Evolutionary conservation across 2,329 filamentous ascomycete species (phyloP).

Genomic region (Cercospora beticola): DNA sequence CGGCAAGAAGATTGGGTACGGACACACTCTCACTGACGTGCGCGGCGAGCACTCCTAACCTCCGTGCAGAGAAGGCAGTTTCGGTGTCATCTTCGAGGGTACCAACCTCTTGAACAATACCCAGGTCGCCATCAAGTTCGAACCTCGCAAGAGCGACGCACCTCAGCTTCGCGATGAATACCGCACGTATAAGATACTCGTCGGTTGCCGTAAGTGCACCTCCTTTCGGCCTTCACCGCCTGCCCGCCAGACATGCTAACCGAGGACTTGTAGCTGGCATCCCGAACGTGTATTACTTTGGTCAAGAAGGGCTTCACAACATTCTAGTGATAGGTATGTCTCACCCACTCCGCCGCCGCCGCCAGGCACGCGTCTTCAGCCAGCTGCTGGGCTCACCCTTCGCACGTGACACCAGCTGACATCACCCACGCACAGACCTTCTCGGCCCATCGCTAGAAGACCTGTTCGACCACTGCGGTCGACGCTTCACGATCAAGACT

Average conservation of each 20-base stretch:
- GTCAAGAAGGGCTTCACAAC: conserved; percentile 97
- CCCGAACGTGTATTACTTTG: conserved; percentile 99
- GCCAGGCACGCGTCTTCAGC: neutral
- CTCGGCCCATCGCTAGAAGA: conserved; percentile 94
- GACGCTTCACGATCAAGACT: conserved; percentile 93
- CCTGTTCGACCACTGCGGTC: conserved; percentile 94
- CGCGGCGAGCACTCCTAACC: conserved; percentile 19
- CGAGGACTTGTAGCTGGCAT: conserved; percentile 70
- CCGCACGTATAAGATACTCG: conserved; percentile 98
- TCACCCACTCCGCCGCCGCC: neutral
- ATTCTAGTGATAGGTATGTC: conserved; percentile 75
- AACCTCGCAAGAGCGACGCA: conserved; percentile 97
- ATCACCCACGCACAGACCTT: conserved; percentile 57
- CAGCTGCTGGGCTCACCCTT: neutral
- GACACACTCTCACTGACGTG: conserved; percentile 3
- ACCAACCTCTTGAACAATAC: conserved; percentile 99
- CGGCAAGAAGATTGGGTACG: conserved; percentile 89
- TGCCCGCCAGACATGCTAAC: conserved; percentile 5
- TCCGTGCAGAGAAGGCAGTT: conserved; percentile 71
- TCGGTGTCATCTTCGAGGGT: conserved; percentile 97
- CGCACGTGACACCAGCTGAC: conserved; percentile 18
- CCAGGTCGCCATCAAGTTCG: conserved; percentile 99
- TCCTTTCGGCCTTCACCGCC: conserved; percentile 6
- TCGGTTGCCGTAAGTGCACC: conserved; percentile 86
- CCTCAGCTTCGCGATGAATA: conserved; percentile 98